Conservation (phyloP, 768 basidiomycete species). For the Boletus coccyginus region DNA sequence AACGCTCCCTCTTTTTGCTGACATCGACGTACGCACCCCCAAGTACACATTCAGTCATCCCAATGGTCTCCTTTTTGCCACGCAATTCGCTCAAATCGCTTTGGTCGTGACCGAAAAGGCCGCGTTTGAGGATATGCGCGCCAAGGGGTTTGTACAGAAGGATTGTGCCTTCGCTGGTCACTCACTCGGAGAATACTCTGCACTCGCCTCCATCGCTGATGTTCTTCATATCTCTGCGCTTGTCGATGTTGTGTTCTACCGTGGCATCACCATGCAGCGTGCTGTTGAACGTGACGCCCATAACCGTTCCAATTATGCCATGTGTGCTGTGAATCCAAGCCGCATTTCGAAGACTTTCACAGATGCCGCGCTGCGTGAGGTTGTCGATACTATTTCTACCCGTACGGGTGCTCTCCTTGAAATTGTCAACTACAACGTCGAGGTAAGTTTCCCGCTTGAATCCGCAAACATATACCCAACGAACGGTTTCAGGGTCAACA, state of each 20-base stretch:
- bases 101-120: slow-evolving; percentile 98
- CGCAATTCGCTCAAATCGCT: slow-evolving; percentile 98
- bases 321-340: slow-evolving; percentile 99
- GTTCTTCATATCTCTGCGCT: slow-evolving; percentile 93
- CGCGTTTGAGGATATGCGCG: slow-evolving; percentile 96
- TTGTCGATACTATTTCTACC: slow-evolving; percentile 86
- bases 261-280: slow-evolving; percentile 99
- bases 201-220: slow-evolving; percentile 95
- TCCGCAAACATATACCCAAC: neutral
- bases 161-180: slow-evolving; percentile 96
- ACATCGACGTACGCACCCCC: slow-evolving; percentile 92
- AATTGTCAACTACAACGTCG: slow-evolving; percentile 96
- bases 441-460: slow-evolving; percentile 45
- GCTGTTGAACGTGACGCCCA: slow-evolving; percentile 94
- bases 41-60: slow-evolving; percentile 99
- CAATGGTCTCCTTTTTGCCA: slow-evolving; percentile 91
- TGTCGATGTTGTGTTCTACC: slow-evolving; percentile 98
- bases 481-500: slow-evolving; percentile 77
- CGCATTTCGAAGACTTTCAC: slow-evolving; percentile 93
- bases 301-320: slow-evolving; percentile 94
- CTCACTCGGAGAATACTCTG: slow-evolving; percentile 98
- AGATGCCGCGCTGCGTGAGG: slow-evolving; percentile 93
- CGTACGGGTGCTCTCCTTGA: slow-evolving; percentile 83
- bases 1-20: slow-evolving; percentile 93
- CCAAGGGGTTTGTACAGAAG: slow-evolving; percentile 91